These are phyloP conservation scores for Cystoderma amianthinum DNA, from an alignment of 768 basidiomycete species.

Conservation along the genomic window DNA sequence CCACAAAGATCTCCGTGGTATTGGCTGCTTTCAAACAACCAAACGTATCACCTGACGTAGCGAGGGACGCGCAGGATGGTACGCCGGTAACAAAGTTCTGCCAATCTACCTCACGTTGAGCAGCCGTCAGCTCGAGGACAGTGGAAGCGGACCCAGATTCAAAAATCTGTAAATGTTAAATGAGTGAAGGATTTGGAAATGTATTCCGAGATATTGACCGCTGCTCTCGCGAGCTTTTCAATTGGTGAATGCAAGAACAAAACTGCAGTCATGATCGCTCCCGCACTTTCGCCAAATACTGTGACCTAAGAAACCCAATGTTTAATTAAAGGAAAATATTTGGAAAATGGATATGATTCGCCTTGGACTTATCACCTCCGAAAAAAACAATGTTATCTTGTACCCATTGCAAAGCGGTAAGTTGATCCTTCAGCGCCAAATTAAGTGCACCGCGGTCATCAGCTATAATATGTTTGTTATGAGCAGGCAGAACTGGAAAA, in stretches of 20 bases:
- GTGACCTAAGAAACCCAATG: slow-evolving; percentile 33
- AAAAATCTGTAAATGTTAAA: slow-evolving; percentile 24
- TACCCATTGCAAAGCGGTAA: slow-evolving; percentile 44
- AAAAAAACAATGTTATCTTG: slow-evolving; percentile 52
- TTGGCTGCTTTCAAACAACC: slow-evolving; percentile 20
- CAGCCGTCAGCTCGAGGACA: slow-evolving; percentile 18
- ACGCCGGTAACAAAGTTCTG: slow-evolving; percentile 21
- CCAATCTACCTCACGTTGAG: slow-evolving; percentile 18
- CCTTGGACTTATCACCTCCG: slow-evolving; percentile 51
- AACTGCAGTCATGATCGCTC: slow-evolving; percentile 32
- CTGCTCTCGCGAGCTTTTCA: slow-evolving; percentile 18
- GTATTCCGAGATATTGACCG: slow-evolving; percentile 12
- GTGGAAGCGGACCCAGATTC: slow-evolving; percentile 33
- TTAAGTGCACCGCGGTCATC: slow-evolving; percentile 29
- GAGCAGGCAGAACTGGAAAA: background rate
- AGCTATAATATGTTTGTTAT: slow-evolving; percentile 17
- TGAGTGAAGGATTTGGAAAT: background rate
- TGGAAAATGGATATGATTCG: too few species aligned
- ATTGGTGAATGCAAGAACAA: slow-evolving; percentile 25
- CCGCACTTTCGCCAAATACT: slow-evolving; percentile 41
- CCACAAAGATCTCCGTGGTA: slow-evolving; percentile 19
- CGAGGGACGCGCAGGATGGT: slow-evolving; percentile 13
- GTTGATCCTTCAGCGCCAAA: slow-evolving; percentile 39
- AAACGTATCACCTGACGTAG: slow-evolving; percentile 22
- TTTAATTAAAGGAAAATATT: background rate